These are phyloP conservation scores for Metroxylon sagu DNA, from an alignment of 176 grass and related monocot genomes.

Conservation along the genomic window DNA sequence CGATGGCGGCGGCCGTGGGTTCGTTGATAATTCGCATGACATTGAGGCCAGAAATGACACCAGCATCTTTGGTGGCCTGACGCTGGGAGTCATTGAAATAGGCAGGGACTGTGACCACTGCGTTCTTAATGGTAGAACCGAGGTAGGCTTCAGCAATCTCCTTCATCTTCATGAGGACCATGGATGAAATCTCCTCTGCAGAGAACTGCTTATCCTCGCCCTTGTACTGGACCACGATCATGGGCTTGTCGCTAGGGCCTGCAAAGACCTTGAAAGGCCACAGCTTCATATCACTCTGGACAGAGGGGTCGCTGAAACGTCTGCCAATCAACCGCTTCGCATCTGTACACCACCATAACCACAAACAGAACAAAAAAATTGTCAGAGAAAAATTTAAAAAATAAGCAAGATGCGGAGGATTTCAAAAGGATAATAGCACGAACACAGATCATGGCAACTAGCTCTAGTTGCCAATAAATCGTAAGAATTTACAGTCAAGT, in stretches of 20 bases:
- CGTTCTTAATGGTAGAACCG: conserved; percentile 76
- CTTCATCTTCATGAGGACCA: conserved; percentile 86
- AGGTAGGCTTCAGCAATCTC: conserved; percentile 88
- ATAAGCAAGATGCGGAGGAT: background rate
- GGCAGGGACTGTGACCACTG: conserved; percentile 67
- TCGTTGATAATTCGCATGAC: conserved; percentile 92
- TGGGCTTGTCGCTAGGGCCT: conserved; percentile 71
- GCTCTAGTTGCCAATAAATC: no score
- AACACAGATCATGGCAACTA: background rate
- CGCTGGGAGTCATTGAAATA: conserved; percentile 92
- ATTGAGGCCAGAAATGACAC: conserved; percentile 73
- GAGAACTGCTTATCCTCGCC: conserved; percentile 82
- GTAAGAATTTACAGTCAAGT: no score
- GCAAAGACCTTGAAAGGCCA: conserved; percentile 87
- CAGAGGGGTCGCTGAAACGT: conserved; percentile 51
- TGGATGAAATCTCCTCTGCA: conserved; percentile 83
- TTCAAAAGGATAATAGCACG: background rate
- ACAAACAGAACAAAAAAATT: background rate
- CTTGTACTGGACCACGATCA: conserved; percentile 86
- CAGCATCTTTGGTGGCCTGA: conserved; percentile 80
- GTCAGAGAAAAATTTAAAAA: background rate
- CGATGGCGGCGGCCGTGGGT: conserved; percentile 70
- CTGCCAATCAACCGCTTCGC: conserved; percentile 79
- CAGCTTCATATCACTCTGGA: conserved; percentile 82
- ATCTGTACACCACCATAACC: conserved; percentile 29